phyloP scores from a whole-genome alignment of 2,329 filamentous ascomycete genomes.

The Teratosphaeria epicoccoides region DNA sequence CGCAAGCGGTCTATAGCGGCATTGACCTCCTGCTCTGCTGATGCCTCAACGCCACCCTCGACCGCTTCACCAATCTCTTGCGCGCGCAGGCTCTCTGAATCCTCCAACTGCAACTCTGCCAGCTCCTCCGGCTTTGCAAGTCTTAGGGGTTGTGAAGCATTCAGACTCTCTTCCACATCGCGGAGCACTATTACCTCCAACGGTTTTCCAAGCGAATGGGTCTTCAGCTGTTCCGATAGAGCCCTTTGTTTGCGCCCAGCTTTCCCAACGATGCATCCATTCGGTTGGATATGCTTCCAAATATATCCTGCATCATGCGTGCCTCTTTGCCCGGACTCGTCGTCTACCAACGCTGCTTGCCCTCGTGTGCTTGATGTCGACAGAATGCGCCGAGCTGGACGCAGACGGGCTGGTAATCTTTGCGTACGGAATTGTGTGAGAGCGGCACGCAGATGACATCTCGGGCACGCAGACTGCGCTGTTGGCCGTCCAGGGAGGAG shows the following conservation, averaged over 20 bases:
- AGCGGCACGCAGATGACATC: constrained; percentile 2
- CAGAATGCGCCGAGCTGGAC: background rate
- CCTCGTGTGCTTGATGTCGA: background rate
- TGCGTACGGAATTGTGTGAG: background rate
- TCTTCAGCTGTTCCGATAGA: constrained; percentile 12
- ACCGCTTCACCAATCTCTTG: constrained; percentile 15
- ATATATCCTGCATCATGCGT: background rate
- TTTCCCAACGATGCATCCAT: constrained; percentile 18
- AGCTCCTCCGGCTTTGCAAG: background rate
- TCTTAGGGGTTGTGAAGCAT: background rate
- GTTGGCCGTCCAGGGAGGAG: background rate
- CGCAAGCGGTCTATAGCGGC: constrained; percentile 19
- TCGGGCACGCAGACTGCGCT: background rate
- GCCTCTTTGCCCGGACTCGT: background rate
- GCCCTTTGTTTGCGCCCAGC: constrained; percentile 18
- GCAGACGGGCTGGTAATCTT: background rate
- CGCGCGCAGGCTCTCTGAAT: constrained; percentile 7
- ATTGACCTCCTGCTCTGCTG: constrained; percentile 17
- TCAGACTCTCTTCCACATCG: constrained; percentile 1
- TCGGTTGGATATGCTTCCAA: constrained; percentile 7
- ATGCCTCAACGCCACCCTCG: constrained; percentile 6
- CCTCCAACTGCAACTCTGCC: constrained; percentile 1
- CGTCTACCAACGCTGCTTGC: background rate
- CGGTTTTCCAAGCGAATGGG: constrained; percentile 16
- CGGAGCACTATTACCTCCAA: constrained; percentile 11